phyloP scores from a whole-genome alignment of 2,329 filamentous ascomycete species.

The Alternaria sp. region DNA sequence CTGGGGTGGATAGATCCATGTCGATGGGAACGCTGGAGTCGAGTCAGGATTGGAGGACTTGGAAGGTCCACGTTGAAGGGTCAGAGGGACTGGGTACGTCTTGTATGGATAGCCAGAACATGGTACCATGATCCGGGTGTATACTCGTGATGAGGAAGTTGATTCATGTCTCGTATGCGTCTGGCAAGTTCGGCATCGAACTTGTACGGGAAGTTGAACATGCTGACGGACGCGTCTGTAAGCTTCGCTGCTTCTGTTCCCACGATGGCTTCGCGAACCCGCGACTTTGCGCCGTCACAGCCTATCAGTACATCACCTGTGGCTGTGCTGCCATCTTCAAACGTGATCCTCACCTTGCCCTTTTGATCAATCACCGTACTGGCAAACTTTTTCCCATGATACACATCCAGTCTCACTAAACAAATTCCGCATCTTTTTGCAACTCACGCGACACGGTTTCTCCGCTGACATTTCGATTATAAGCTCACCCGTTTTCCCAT shows the following conservation, averaged over 20 bases:
- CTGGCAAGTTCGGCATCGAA: slow-evolving; percentile 2
- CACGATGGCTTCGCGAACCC: slow-evolving; percentile 27
- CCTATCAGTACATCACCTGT: slow-evolving; percentile 33
- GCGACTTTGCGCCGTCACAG: slow-evolving; percentile 32
- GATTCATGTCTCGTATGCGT: slow-evolving; percentile 10
- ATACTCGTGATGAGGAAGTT: neutral
- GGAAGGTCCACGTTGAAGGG: slow-evolving; percentile 46
- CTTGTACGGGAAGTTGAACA: slow-evolving; percentile 35
- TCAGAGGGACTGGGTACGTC: slow-evolving; percentile 41
- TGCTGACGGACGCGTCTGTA: slow-evolving; percentile 30
- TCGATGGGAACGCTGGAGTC: slow-evolving; percentile 25
- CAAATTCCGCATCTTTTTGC: slow-evolving; percentile 36
- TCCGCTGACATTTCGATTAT: slow-evolving; percentile 36
- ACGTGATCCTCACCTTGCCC: slow-evolving; percentile 29
- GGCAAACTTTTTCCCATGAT: slow-evolving; percentile 32
- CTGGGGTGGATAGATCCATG: slow-evolving; percentile 25
- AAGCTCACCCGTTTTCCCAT: slow-evolving; percentile 37
- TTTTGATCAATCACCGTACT: slow-evolving; percentile 18
- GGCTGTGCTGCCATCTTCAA: slow-evolving; percentile 30
- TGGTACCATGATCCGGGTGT: slow-evolving; percentile 22
- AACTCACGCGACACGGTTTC: slow-evolving; percentile 29
- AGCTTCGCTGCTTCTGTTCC: slow-evolving; percentile 28
- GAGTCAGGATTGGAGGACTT: slow-evolving; percentile 39
- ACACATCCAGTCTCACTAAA: slow-evolving; percentile 33
- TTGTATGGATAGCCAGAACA: slow-evolving; percentile 25